phyloP scores from a whole-genome alignment of 306 rosid species.

The Cucumis sativus region DNA sequence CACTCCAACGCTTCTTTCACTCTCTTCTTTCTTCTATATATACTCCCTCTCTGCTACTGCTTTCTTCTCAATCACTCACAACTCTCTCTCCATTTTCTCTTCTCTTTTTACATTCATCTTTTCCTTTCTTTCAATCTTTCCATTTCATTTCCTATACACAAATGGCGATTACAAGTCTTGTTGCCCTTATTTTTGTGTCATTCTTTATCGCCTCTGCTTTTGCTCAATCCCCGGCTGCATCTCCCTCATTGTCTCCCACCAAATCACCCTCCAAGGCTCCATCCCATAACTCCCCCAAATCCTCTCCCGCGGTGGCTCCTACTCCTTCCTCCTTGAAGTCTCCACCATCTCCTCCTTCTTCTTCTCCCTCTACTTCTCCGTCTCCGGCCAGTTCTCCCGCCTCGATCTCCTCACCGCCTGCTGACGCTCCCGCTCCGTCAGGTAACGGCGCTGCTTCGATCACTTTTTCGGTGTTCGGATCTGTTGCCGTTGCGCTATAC shows the following conservation, averaged over 20 bases:
- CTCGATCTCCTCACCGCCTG: constrained; percentile 5
- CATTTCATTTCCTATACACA: neutral
- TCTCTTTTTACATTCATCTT: neutral
- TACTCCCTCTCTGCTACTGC: neutral
- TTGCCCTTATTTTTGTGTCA: neutral
- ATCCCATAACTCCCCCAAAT: neutral
- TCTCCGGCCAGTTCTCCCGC: constrained; percentile 7
- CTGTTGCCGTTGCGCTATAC: constrained; percentile 17
- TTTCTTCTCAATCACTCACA: neutral
- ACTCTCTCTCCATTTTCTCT: neutral
- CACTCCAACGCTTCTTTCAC: neutral
- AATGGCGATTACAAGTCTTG: neutral
- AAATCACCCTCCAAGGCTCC: constrained; percentile 1
- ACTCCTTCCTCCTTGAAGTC: constrained; percentile 2
- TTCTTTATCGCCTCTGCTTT: constrained; percentile 1
- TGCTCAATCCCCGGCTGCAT: constrained; percentile 9
- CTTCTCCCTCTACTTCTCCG: neutral
- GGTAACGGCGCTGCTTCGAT: constrained; percentile 2
- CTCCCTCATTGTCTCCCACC: neutral
- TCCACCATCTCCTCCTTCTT: constrained; percentile 11
- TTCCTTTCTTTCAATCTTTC: neutral
- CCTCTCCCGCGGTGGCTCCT: constrained; percentile 12
- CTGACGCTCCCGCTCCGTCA: constrained; percentile 14
- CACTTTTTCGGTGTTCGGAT: constrained; percentile 15
- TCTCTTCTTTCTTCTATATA: neutral